Evolutionary conservation across 208 protist species (phyloP), one percentile per base, ranked within the genome.

Genomic region (Naegleria gruberi): DNA sequence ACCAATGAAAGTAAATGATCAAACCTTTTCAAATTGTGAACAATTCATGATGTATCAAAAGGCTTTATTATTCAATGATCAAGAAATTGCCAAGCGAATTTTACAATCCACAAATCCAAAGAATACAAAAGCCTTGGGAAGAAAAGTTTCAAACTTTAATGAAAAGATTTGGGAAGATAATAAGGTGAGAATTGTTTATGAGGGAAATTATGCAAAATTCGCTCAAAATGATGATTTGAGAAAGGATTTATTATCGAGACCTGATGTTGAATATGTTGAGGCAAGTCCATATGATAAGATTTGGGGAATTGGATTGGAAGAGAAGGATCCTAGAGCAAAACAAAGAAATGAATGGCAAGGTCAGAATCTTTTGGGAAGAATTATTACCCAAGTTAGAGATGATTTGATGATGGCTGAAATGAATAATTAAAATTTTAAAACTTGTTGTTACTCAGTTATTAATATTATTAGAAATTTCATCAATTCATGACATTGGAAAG

Each of bases 31-130:
- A 41, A 44, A 17, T 51, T 90, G 44, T 30, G 90, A 91, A 83
- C 90, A 91, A 83, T 43, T 30, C n/a, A 90, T 91, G 85, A 91
- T 91, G 90, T 57, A 74, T 37, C 23, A 77, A 15, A 91, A 91
- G 41, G 90, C 90, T 12, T 26, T 86, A 37, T 43, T 91, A 44
- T 91, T 91, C 19, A 30, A 44, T n/a, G 90, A 91, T 44, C 30
- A 45, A 30, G 40, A 7, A 19, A 30, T 55, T 23, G 87, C 87
- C 0, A 7, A 90, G 10, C n/a, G 41, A 77, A 90, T 89, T 34
- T 30, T 89, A 17, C 3, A 74, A 43, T 42, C 43, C n/a, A 6
- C 37, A 8, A 10, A 90, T 84, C 51, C 87, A 45, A 82, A 55
- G n/a, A 81, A 42, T 12, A 42, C 30, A 15, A 91, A 90, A 37